Base-by-base conservation (phyloP, 495 filamentous ascomycete genomes). In the Hyaloscypha hepaticicola region DNA sequence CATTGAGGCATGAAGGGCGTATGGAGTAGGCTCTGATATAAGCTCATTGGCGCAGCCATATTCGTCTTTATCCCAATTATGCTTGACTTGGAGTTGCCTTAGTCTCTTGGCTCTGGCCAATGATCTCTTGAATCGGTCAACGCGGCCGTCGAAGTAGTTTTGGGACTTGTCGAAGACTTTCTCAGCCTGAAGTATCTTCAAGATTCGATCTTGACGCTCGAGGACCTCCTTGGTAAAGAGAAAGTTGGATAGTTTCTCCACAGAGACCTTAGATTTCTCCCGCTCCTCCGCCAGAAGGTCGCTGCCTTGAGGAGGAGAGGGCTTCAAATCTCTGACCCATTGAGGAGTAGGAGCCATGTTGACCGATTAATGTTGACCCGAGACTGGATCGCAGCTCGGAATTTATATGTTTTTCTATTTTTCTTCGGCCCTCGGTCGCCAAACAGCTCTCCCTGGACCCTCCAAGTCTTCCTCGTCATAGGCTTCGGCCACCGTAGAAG, bases 151-250 rank as follows among this genome's bases (percentile, higher is more conserved):
- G 58, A 84, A 84, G 74, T 89, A 87, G 66, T 89, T 90, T 65
- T 87, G 83, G 5, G 83, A 84, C 72, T 89, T 90, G 72, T 89
- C 84, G 65, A 90, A 90, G 52, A 88, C 81, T 67, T 83, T 80
- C 56, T 90, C 85, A 0, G 77, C 65, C 69, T 85, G 73, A 5
- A 90, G 78, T 9, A 88, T 74, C 16, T 78, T 67, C 14, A 90
- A 72, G 9, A 90, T 75, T 9, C 74, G 72, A 6, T 81, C 67
- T 69, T 86, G 84, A 28, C 81, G 77, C 26, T 83, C 75, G 16
- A 89, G 72, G 3, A 77, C 72, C 57, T 87, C 79, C 69, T 80
- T 82, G 7, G 84, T 85, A 70, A 86, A 85, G 11, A 90, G 78
- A 50, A 87, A 83, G 33, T 83, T 77, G n/a, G 83, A 81, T 16